phyloP scores from a whole-genome alignment of 805 yeast species.

The Alloascoidea hylecoeti region DNA sequence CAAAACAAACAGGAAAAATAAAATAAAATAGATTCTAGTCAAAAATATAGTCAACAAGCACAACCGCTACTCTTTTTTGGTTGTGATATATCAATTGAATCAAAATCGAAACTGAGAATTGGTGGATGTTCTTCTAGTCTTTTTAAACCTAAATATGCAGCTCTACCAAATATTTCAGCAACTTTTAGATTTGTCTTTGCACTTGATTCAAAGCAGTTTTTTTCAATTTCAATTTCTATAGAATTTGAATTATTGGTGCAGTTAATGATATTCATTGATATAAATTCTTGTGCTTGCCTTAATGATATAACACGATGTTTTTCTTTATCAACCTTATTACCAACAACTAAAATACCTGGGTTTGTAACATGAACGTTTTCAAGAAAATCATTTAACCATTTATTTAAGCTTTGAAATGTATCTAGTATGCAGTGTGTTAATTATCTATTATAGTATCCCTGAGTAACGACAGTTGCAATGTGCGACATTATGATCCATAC shows the following conservation, averaged over 20 bases:
- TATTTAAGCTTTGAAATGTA: slow-evolving; percentile 5
- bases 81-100: slow-evolving; percentile 4
- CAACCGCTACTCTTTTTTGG: slow-evolving; percentile 1
- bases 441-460: too few species aligned
- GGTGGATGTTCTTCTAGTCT: slow-evolving; percentile 12
- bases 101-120: slow-evolving; percentile 20
- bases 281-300: slow-evolving; percentile 4
- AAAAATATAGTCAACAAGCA: too few species aligned
- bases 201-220: slow-evolving; percentile 6
- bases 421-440: slow-evolving; percentile 10
- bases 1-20: too few species aligned
- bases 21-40: slow-evolving; percentile 1
- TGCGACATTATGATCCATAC: too few species aligned
- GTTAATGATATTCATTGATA: background rate
- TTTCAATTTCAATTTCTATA: background rate
- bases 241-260: background rate
- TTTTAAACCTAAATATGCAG: slow-evolving; percentile 21
- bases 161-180: slow-evolving; percentile 20
- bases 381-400: slow-evolving; percentile 33
- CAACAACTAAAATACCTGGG: slow-evolving; percentile 37
- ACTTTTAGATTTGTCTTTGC: slow-evolving; percentile 12
- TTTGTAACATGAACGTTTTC: slow-evolving; percentile 30
- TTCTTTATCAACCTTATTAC: slow-evolving; percentile 30
- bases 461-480: too few species aligned
- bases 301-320: slow-evolving; percentile 3